Evolutionary conservation across 352 stramenopile species (phyloP).

Genomic region (Aphanomyces astaci): DNA sequence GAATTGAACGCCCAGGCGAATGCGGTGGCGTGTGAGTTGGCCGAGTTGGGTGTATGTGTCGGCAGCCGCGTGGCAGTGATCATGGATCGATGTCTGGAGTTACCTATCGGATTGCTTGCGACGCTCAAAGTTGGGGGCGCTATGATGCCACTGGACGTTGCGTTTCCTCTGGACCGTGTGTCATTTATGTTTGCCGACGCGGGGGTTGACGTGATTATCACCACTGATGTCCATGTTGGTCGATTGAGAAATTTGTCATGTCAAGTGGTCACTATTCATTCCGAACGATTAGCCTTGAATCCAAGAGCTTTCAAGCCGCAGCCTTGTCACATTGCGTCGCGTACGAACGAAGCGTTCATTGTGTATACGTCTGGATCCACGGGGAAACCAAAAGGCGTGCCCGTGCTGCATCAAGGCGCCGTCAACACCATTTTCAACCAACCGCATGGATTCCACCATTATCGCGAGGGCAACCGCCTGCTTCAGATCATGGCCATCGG

Average conservation of each 20-base stretch:
- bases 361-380: constrained; percentile 4
- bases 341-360: not conserved
- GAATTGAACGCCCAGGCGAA: not conserved
- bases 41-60: not conserved
- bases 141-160: not conserved
- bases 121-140: not conserved
- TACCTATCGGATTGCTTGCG: not conserved
- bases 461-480: not conserved
- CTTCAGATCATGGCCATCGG: constrained; percentile 1
- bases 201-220: not conserved
- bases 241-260: constrained; percentile 24
- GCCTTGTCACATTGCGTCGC: not conserved
- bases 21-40: not conserved
- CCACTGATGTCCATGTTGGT: constrained; percentile 20
- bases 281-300: not conserved
- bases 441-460: not conserved
- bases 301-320: constrained; percentile 11
- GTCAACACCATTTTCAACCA: not conserved
- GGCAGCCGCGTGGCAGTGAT: not conserved
- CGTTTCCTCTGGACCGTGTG: not conserved
- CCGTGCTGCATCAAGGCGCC: constrained; percentile 1
- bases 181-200: not conserved
- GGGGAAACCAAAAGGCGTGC: not conserved
- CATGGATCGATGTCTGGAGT: not conserved
- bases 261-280: not conserved